These are phyloP conservation scores for Neckera pumila DNA, from an alignment of 225 moss, liverwort and hornwort genomes.

Conservation along the genomic window DNA sequence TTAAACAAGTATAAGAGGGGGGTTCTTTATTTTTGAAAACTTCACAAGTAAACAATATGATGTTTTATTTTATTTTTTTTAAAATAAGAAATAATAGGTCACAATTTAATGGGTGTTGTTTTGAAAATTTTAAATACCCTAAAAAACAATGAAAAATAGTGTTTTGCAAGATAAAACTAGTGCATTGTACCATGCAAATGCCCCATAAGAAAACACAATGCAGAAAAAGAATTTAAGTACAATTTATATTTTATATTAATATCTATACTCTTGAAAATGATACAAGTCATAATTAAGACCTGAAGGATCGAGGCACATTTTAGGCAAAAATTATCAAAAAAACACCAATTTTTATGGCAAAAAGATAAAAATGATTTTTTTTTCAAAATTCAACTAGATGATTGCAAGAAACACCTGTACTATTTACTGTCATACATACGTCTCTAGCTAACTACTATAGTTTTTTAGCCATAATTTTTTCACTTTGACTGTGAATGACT, in stretches of 20 bases:
- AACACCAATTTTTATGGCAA: too few relatives aligned
- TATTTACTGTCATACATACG: too few relatives aligned
- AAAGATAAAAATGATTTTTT: too few relatives aligned
- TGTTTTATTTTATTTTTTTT: neutral
- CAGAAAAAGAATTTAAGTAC: neutral
- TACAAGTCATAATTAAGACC: neutral
- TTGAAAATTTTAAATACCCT: neutral
- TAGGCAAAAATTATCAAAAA: too few relatives aligned
- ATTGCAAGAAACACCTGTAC: too few relatives aligned
- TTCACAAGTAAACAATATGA: too few relatives aligned
- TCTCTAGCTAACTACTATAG: too few relatives aligned
- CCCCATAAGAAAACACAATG: neutral
- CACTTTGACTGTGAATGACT: too few relatives aligned
- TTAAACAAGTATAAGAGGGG: neutral
- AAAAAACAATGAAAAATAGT: rapidly evolving
- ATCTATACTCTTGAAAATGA: neutral
- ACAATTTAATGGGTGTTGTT: neutral
- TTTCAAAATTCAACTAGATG: too few relatives aligned
- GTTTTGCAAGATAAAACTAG: too few relatives aligned
- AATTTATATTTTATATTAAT: neutral
- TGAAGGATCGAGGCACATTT: too few relatives aligned
- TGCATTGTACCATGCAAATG: neutral
- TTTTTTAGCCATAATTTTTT: too few relatives aligned
- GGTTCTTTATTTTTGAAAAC: neutral
- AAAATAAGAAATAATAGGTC: neutral